These are phyloP conservation scores for Salix brachista DNA, from an alignment of 345 rosid species.

Conservation along the genomic window DNA sequence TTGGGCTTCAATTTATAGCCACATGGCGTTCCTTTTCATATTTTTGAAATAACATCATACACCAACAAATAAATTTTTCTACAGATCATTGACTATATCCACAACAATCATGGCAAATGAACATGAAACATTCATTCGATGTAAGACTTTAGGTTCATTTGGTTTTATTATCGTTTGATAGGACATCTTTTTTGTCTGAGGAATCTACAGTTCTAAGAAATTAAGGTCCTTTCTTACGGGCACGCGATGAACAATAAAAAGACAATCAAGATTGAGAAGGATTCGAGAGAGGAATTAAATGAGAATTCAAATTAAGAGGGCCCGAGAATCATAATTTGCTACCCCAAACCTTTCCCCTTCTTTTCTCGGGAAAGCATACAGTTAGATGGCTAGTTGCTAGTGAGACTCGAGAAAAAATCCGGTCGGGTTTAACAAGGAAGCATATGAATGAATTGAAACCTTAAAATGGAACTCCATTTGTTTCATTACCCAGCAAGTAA, in stretches of 20 bases:
- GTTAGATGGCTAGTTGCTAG: neutral
- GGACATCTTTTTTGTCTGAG: no score
- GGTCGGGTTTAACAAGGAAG: no score
- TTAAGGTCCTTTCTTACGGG: no score
- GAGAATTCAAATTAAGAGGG: neutral
- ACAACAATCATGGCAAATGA: neutral
- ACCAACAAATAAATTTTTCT: no score
- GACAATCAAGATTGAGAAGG: neutral
- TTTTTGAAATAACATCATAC: no score
- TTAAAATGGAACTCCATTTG: neutral
- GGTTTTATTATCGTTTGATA: no score
- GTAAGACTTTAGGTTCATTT: no score
- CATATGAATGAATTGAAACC: neutral
- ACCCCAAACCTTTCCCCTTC: neutral
- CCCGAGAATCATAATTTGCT: neutral
- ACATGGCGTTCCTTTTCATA: no score
- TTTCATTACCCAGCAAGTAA: neutral
- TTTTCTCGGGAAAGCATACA: neutral
- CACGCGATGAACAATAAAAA: neutral
- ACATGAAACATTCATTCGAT: no score
- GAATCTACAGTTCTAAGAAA: no score
- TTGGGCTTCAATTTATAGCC: no score
- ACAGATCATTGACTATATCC: no score
- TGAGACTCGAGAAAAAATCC: neutral
- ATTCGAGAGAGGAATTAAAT: neutral